Conservation (phyloP, 2,329 filamentous ascomycete species). For the Emmonsiellopsis sp. region DNA sequence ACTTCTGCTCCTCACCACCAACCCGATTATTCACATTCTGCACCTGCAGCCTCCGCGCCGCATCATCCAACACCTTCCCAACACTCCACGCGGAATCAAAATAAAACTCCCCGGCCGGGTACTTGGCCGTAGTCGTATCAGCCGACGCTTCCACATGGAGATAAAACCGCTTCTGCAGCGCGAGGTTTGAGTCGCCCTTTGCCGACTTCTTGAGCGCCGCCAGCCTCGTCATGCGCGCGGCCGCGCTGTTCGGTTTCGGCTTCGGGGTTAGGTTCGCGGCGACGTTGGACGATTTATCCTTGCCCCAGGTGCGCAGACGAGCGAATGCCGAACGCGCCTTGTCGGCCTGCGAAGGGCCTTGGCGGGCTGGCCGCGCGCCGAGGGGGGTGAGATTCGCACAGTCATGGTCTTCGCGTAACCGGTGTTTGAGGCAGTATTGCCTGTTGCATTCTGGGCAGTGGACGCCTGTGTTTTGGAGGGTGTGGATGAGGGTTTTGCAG, state of each 20-base stretch:
- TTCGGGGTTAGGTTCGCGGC: constrained; percentile 56
- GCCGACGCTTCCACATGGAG: constrained; percentile 83
- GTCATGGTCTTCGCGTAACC: constrained; percentile 61
- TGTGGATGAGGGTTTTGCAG: constrained; percentile 46
- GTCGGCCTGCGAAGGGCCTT: constrained; percentile 42
- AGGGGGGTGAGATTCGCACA: constrained; percentile 64
- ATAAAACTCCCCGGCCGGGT: constrained; percentile 71
- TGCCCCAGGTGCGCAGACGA: constrained; percentile 70
- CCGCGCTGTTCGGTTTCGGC: constrained; percentile 52
- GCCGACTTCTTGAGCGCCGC: constrained; percentile 76
- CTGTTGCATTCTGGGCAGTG: constrained; percentile 40
- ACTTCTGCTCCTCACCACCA: constrained; percentile 52
- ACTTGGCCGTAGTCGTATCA: constrained; percentile 72
- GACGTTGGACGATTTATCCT: constrained; percentile 57
- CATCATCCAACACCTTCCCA: constrained; percentile 50
- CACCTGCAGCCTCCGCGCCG: constrained; percentile 31
- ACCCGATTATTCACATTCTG: constrained; percentile 38
- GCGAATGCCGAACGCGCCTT: constrained; percentile 66
- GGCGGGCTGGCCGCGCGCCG: constrained; percentile 39
- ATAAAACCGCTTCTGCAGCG: constrained; percentile 78
- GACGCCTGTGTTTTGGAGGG: constrained; percentile 40
- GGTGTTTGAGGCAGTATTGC: constrained; percentile 43
- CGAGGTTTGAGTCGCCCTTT: constrained; percentile 78
- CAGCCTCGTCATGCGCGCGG: constrained; percentile 58
- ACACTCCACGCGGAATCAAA: constrained; percentile 83